phyloP scores from a whole-genome alignment of 495 filamentous ascomycete species.

The Xylona heveae region DNA sequence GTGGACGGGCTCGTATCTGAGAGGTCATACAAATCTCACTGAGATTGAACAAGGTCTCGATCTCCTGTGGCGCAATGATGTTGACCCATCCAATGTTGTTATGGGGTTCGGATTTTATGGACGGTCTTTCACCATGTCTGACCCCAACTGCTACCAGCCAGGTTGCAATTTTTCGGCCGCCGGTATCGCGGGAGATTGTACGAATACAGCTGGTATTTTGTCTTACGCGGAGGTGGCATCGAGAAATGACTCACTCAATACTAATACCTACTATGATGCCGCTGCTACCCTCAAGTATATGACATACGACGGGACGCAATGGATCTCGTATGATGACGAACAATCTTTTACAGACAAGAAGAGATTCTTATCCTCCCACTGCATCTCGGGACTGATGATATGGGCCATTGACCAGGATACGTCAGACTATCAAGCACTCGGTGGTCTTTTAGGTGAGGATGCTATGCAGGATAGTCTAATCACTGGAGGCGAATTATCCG shows the following conservation, averaged over 20 bases:
- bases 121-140: conserved; percentile 13
- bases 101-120: conserved; percentile 35
- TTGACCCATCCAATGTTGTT: conserved; percentile 19
- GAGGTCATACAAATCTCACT: conserved; percentile 32
- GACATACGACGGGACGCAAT: conserved; percentile 12
- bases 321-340: conserved; percentile 15
- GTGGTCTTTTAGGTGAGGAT: conserved; percentile 6
- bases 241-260: conserved; percentile 5
- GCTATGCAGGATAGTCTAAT: not conserved
- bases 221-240: conserved; percentile 12
- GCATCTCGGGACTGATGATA: conserved; percentile 13
- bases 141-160: not conserved
- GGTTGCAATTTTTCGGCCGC: too few relatives aligned
- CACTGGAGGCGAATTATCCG: not conserved
- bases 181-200: too few relatives aligned
- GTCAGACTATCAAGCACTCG: conserved; percentile 7
- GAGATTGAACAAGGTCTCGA: conserved; percentile 27
- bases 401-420: conserved; percentile 15
- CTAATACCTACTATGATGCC: conserved; percentile 8
- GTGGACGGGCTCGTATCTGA: conserved; percentile 14
- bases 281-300: conserved; percentile 12
- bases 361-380: conserved; percentile 5
- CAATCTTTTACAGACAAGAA: conserved; percentile 11
- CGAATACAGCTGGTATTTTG: too few relatives aligned
- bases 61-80: conserved; percentile 28